Conservation (phyloP, 2,329 filamentous ascomycete genomes). For the Trematosphaeria pertusa region DNA sequence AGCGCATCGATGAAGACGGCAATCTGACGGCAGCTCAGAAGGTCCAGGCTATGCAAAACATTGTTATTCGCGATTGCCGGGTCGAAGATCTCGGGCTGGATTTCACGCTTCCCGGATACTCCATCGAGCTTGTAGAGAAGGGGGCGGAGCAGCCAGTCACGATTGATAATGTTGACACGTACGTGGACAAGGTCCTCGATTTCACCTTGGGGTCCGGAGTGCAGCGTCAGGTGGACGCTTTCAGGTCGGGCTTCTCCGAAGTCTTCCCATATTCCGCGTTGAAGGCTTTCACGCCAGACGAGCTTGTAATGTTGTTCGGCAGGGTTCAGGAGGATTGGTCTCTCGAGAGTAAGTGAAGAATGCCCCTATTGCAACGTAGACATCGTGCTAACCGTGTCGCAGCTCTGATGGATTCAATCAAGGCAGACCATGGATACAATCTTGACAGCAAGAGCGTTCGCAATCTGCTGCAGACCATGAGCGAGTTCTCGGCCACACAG, state of each 20-base stretch:
- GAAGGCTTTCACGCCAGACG: constrained; percentile 91
- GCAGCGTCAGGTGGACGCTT: constrained; percentile 86
- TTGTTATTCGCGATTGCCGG: constrained; percentile 75
- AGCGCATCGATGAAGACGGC: constrained; percentile 76
- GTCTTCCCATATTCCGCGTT: constrained; percentile 95
- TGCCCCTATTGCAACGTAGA: too few relatives aligned
- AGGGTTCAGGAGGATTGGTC: constrained; percentile 95
- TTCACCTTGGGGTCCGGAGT: constrained; percentile 91
- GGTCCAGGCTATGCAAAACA: constrained; percentile 69
- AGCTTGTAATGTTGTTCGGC: constrained; percentile 94
- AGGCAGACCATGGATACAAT: constrained; percentile 97
- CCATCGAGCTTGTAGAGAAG: constrained; percentile 80
- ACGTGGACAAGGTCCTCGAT: constrained; percentile 89
- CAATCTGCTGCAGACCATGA: constrained; percentile 94
- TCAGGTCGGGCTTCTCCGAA: constrained; percentile 88
- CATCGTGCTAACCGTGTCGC: constrained; percentile 43
- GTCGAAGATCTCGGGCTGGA: constrained; percentile 91
- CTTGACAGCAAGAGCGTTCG: constrained; percentile 97
- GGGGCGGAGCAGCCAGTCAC: constrained; percentile 79
- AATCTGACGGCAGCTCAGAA: constrained; percentile 73
- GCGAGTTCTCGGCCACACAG: constrained; percentile 74
- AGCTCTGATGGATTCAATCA: constrained; percentile 98
- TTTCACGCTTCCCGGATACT: constrained; percentile 93
- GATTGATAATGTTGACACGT: constrained; percentile 88
- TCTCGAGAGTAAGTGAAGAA: constrained; percentile 92